Percentiles rank a stretch among this genome's conserved stretches.
phyloP scores from a whole-genome alignment of 2,329 filamentous ascomycete species.

The Stachybotrys chartarum region DNA sequence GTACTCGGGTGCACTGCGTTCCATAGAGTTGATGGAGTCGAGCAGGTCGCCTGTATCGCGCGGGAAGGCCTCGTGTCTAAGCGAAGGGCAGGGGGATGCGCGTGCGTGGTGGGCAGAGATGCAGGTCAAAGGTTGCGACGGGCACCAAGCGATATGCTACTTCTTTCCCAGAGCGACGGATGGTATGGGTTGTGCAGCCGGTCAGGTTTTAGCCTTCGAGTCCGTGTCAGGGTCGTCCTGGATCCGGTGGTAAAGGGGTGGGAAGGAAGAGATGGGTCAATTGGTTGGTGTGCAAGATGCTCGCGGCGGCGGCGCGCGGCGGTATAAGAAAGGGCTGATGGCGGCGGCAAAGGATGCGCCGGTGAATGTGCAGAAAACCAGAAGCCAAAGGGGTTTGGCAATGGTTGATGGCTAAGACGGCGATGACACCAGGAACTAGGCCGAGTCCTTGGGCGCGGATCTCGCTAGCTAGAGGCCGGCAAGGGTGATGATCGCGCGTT shows the following conservation, averaged over 20 bases:
- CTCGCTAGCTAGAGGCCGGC: conserved; percentile 15
- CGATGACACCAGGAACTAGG: conserved; percentile 22
- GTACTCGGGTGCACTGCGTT: conserved; percentile 64
- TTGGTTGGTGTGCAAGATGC: conserved; percentile 16
- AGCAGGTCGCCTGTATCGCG: conserved; percentile 10
- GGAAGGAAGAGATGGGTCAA: conserved; percentile 14
- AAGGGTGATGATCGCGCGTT: conserved; percentile 17
- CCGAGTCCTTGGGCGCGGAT: conserved; percentile 24
- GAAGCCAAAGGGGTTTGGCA: conserved; percentile 1
- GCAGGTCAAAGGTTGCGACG: conserved; percentile 17
- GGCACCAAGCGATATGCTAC: conserved; percentile 25
- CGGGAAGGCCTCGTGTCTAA: neutral
- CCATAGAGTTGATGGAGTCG: conserved; percentile 36
- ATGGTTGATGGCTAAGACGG: conserved; percentile 21
- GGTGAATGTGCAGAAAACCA: conserved; percentile 14
- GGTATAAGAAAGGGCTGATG: conserved; percentile 24
- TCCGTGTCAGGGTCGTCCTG: conserved; percentile 21
- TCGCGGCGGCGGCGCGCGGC: conserved; percentile 24
- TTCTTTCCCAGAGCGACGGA: conserved; percentile 15
- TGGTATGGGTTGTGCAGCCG: conserved; percentile 5
- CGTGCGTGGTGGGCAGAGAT: conserved; percentile 19
- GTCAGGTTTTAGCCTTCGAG: conserved; percentile 23
- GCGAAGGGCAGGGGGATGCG: neutral
- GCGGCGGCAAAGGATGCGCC: conserved; percentile 25
- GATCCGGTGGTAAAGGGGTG: conserved; percentile 17